phyloP scores from a whole-genome alignment of 345 rosid genomes.

The Citrus reticulata region DNA sequence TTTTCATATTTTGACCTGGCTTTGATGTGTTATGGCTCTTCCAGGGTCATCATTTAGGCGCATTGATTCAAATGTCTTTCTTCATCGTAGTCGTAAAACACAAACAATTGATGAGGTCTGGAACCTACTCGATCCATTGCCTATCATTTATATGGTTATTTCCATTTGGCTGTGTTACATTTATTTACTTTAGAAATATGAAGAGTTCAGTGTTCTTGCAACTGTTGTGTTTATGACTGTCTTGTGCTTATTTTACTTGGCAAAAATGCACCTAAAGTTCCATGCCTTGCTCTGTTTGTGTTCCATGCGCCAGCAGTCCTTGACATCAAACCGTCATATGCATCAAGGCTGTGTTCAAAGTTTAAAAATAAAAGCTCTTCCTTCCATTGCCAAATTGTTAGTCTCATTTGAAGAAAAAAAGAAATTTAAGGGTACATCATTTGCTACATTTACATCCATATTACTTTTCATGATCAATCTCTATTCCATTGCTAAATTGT shows the following conservation, averaged over 20 bases:
- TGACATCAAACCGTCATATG: not conserved
- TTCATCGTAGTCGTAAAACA: conserved; percentile 79
- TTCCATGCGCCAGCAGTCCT: not conserved
- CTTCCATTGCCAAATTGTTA: not conserved
- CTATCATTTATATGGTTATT: not conserved
- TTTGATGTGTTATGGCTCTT: conserved; percentile 38
- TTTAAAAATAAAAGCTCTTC: not conserved
- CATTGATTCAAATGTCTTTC: conserved; percentile 68
- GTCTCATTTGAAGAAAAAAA: not conserved
- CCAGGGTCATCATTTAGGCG: conserved; percentile 61
- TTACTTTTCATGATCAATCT: not conserved
- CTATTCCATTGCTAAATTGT: not conserved
- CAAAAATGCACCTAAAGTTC: conserved; percentile 2
- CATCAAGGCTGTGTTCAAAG: not conserved
- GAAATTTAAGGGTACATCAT: not conserved
- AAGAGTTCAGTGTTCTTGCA: not conserved
- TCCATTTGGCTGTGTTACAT: not conserved
- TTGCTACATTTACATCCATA: not conserved
- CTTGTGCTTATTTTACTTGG: not conserved
- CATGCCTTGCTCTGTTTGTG: not conserved
- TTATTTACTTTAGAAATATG: conserved; percentile 5
- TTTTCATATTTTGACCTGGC: conserved; percentile 10
- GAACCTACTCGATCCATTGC: conserved; percentile 14
- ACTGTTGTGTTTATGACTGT: not conserved
- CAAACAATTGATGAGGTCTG: conserved; percentile 95